Base-by-base conservation (phyloP, 169 alveolate species). In the Plasmodium inui region DNA sequence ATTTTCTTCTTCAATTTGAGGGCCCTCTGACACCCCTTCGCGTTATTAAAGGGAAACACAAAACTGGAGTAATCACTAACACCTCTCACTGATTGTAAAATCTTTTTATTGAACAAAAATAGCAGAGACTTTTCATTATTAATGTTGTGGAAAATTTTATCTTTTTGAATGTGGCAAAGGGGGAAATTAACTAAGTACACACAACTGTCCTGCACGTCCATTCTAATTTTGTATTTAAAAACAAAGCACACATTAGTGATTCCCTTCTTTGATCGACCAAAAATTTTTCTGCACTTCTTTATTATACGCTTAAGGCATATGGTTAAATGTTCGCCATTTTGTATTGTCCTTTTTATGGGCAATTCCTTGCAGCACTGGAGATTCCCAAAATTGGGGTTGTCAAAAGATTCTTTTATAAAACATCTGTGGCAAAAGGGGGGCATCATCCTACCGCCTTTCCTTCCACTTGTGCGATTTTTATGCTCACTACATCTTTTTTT, bases 101-200 rank as follows among this genome's bases (percentile, higher is more conserved):
- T 86, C 70, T 26, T 86, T n/a, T 86, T 86, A 76, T 86, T 53
- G 44, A 86, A 86, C 81, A 86, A 86, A 86, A 86, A 86, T 41
- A 86, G 79, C n/a, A 86, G 39, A 6, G 82, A 22, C 41, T 86
- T 86, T 30, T 86, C 93, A 44, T 37, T 86, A 86, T 86, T 86
- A 22, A 8, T 78, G 44, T 86, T 86, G 67, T 86, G 17, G 80
- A 86, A 86, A 32, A 86, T 86, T 30, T 46, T 76, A 76, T 74
- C 34, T 37, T 53, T 86, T 44, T 86, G 22, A 76, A 86, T 55
- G 41, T 86, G 74, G 46, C 93, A 86, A 74, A 74, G 85, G 32
- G 93, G 93, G 30, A 86, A 86, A 76, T 86, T 86, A 86, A 86
- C 70, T 14, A 86, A 50, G 46, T 86, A 76, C 41, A 86, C 26